phyloP scores from a whole-genome alignment of 2,329 filamentous ascomycete genomes.

The Didymella arachidicola region DNA sequence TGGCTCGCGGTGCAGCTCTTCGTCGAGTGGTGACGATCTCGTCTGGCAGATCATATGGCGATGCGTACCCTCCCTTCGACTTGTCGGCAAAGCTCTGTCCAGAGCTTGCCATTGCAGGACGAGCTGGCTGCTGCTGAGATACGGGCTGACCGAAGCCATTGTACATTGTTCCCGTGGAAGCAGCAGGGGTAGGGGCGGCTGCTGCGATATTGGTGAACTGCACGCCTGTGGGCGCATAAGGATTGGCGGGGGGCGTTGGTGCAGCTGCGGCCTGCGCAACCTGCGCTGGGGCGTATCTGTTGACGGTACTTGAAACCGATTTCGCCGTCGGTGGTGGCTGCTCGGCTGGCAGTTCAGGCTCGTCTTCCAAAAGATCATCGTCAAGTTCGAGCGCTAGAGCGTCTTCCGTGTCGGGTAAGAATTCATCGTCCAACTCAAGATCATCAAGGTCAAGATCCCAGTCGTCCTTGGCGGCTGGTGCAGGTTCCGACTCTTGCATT shows the following conservation, averaged over 20 bases:
- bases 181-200: slow-evolving; percentile 23
- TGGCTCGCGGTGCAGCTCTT: slow-evolving; percentile 55
- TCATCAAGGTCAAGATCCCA: slow-evolving; percentile 85
- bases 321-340: slow-evolving; percentile 32
- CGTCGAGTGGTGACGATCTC: slow-evolving; percentile 77
- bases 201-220: slow-evolving; percentile 58
- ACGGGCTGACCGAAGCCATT: slow-evolving; percentile 42
- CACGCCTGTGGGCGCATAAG: slow-evolving; percentile 61
- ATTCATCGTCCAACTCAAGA: slow-evolving; percentile 79
- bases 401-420: slow-evolving; percentile 64
- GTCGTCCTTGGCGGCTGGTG: slow-evolving; percentile 67
- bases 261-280: slow-evolving; percentile 32
- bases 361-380: slow-evolving; percentile 84
- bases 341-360: slow-evolving; percentile 52
- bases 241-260: slow-evolving; percentile 45
- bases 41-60: slow-evolving; percentile 93
- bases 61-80: slow-evolving; percentile 88
- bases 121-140: slow-evolving; percentile 49
- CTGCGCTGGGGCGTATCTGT: slow-evolving; percentile 49
- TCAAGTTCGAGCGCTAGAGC: slow-evolving; percentile 72
- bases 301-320: slow-evolving; percentile 28
- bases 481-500: slow-evolving; percentile 23
- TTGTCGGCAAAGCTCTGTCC: slow-evolving; percentile 88
- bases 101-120: slow-evolving; percentile 59
- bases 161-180: slow-evolving; percentile 37